Percentiles rank a stretch among this genome's conserved stretches.
These are phyloP conservation scores for Obelidium mucronatum DNA, from an alignment of 192 early-diverging fungal species.

Conservation along the genomic window DNA sequence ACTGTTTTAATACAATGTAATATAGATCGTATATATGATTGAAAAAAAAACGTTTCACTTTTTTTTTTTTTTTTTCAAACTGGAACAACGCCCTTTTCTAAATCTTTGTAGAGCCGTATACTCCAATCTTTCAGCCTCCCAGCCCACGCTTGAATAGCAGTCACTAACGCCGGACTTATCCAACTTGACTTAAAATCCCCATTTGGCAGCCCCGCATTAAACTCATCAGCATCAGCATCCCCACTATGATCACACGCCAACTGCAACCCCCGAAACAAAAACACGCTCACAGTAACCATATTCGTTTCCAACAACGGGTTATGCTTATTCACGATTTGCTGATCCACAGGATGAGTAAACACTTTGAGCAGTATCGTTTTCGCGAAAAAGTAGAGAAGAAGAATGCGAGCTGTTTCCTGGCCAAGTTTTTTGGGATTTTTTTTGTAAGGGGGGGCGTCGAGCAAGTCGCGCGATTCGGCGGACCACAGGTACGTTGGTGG, in stretches of 20 bases:
- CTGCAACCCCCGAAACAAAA: slow-evolving; percentile 25
- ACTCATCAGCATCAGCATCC: slow-evolving; percentile 13
- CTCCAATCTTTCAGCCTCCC: slow-evolving; percentile 9
- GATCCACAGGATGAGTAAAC: slow-evolving; percentile 9
- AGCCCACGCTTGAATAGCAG: slow-evolving; percentile 28
- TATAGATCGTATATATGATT: too few species aligned
- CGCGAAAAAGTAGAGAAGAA: slow-evolving; percentile 18
- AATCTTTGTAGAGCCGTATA: not conserved
- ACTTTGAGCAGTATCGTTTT: slow-evolving; percentile 18
- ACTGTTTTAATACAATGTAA: too few species aligned
- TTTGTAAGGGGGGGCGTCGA: not conserved
- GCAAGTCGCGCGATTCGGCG: not conserved
- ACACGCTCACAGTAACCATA: slow-evolving; percentile 1
- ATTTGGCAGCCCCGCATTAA: slow-evolving; percentile 7
- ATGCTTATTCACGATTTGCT: slow-evolving; percentile 10
- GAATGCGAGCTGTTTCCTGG: not conserved
- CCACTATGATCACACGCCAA: slow-evolving; percentile 11
- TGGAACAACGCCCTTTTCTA: slow-evolving; percentile 28
- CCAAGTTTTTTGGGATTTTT: not conserved
- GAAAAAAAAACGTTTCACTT: not conserved
- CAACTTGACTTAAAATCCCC: slow-evolving; percentile 17
- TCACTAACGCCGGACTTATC: slow-evolving; percentile 7
- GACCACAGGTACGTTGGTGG: slow-evolving; percentile 12
- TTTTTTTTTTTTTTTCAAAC: not conserved
- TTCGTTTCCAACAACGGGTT: slow-evolving; percentile 26